Conservation (phyloP, 2,329 filamentous ascomycete genomes). For the Boeremia exigua region DNA sequence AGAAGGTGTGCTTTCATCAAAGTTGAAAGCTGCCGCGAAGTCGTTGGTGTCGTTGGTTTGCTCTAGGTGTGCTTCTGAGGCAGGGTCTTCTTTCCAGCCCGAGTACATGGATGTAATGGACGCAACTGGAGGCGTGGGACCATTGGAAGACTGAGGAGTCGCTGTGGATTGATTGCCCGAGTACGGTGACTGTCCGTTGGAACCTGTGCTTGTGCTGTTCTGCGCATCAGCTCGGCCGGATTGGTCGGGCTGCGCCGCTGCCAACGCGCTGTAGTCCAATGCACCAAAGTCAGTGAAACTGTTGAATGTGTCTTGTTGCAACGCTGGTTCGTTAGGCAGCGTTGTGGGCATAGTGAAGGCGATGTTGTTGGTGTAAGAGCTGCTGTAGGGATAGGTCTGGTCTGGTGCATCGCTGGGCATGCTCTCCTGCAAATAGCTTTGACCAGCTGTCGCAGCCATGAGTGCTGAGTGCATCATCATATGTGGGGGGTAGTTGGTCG, state of each 20-base stretch:
- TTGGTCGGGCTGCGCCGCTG: conserved; percentile 30
- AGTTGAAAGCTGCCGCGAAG: conserved; percentile 38
- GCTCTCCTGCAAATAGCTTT: conserved; percentile 41
- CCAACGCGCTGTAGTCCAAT: conserved; percentile 35
- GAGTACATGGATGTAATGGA: conserved; percentile 47
- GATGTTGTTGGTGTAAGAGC: conserved; percentile 32
- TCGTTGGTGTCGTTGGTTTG: conserved; percentile 36
- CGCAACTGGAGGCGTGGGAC: conserved; percentile 41
- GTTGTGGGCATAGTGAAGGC: conserved; percentile 34
- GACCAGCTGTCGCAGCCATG: conserved; percentile 44
- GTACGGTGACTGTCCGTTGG: conserved; percentile 45
- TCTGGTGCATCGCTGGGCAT: conserved; percentile 35
- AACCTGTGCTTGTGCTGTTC: conserved; percentile 40
- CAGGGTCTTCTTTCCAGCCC: conserved; percentile 44
- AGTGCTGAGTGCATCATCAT: conserved; percentile 45
- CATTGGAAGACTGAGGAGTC: conserved; percentile 42
- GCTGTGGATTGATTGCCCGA: conserved; percentile 40
- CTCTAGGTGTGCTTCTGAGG: conserved; percentile 26
- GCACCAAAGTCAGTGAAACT: conserved; percentile 36
- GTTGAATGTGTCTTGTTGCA: conserved; percentile 31
- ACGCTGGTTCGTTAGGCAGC: conserved; percentile 29
- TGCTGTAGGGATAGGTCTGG: conserved; percentile 21
- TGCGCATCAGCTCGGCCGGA: conserved; percentile 34
- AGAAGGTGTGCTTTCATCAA: conserved; percentile 39
- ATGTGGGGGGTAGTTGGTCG: conserved; percentile 34